Evolutionary conservation across 108 stramenopile genomes (phyloP).

Genomic region (Skeletonema tropicum): DNA sequence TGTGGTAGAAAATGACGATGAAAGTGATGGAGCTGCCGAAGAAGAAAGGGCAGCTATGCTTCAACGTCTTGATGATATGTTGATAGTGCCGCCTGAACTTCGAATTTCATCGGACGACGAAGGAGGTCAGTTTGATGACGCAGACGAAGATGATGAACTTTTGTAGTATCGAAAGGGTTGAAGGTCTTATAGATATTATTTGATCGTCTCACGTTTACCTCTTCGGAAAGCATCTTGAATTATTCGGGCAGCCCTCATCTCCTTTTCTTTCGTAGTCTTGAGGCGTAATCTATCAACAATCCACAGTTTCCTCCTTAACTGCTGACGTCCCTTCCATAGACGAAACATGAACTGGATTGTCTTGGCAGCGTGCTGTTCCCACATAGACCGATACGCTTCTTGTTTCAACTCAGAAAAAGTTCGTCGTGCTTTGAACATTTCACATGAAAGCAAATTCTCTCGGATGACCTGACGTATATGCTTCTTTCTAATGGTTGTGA

Average conservation of each 20-base stretch:
- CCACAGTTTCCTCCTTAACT: slow-evolving; percentile 8
- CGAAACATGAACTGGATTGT: slow-evolving; percentile 31
- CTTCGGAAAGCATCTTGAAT: slow-evolving; percentile 11
- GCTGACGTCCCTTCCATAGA: slow-evolving; percentile 16
- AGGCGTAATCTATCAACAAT: slow-evolving; percentile 16
- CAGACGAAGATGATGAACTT: slow-evolving; percentile 43
- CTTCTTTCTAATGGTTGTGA: slow-evolving; percentile 27
- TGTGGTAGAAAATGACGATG: slow-evolving; percentile 13
- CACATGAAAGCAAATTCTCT: slow-evolving; percentile 24
- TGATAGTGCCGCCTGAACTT: slow-evolving; percentile 72
- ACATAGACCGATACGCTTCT: slow-evolving; percentile 28
- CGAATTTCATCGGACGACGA: slow-evolving; percentile 41
- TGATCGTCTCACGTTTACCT: neutral
- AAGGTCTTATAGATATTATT: neutral
- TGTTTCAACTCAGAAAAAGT: slow-evolving; percentile 1
- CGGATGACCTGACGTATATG: slow-evolving; percentile 8
- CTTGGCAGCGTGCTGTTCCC: slow-evolving; percentile 24
- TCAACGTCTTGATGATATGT: slow-evolving; percentile 53
- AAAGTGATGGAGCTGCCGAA: slow-evolving; percentile 28
- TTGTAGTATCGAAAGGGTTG: slow-evolving; percentile 13
- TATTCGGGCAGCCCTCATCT: neutral
- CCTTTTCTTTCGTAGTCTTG: neutral
- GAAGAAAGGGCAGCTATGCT: slow-evolving; percentile 62
- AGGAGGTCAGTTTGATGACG: slow-evolving; percentile 73
- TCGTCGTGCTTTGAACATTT: slow-evolving; percentile 18